Base-by-base conservation (phyloP, 148 eudicot genomes). In the Arbutus unedo region DNA sequence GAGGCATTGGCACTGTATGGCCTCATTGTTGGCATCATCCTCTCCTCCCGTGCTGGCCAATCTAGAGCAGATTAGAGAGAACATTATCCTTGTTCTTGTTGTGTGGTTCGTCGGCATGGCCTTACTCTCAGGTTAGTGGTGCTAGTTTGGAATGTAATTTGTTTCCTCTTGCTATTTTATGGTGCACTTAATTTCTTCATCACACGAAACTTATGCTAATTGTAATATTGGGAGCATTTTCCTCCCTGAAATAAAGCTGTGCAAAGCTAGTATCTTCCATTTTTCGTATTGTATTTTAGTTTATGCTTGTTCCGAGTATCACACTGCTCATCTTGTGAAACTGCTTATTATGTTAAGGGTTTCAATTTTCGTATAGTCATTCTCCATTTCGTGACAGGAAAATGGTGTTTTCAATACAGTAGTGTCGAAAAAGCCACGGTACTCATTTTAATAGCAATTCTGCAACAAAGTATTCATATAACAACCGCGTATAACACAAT, bases 1-100 rank as follows among this genome's bases (percentile, higher is more conserved):
- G 83, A 81, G 57, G 83, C 83, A 41, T 49, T 81, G 77, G 83
- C 83, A 0, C 23, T 81, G 64, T 81, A 81, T 54, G 83, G 83
- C 43, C 83, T 81, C 51, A 81, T 81, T 54, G 83, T 81, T 43
- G 83, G 83, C 53, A 81, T 81, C 83, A 81, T 81, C 66, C 77
- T 81, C 51, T 81, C 83, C 74, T 81, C 83, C 9, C 77, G 83
- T 5, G 83, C 83, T 43, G 83, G 83, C 64, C 83, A 81, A 54
- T 81, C 83, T 45, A 81, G 83, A 81, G 83, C 77, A 53, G 83
- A 81, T n/a, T 81, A 51, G 75, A 80, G 49, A 49, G 62, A 51
- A 67, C 21, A 38, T 54, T 13, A 31, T 68, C 62, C 21, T 68
- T 74, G 2, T 49, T 51, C 31, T 31, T 51, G 49, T 14, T 80